phyloP scores from a whole-genome alignment of 495 filamentous ascomycete genomes.

The Annulohypoxylon stygium region DNA sequence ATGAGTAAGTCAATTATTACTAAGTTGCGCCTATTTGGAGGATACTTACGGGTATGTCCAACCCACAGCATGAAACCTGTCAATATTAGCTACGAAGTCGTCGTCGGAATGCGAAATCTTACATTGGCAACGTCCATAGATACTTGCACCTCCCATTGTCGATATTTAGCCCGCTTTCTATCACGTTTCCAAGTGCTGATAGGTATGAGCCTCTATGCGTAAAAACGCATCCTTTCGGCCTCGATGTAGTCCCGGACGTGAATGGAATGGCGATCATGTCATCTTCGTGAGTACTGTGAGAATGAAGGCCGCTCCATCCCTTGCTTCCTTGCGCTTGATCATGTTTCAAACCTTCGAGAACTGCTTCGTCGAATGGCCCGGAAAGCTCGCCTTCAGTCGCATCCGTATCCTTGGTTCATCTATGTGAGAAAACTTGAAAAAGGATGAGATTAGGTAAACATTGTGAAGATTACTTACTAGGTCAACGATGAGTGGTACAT shows the following conservation, averaged over 20 bases:
- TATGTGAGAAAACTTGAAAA: background rate
- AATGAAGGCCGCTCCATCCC: constrained; percentile 83
- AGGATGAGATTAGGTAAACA: background rate
- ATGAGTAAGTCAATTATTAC: constrained; percentile 60
- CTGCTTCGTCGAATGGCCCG: constrained; percentile 86
- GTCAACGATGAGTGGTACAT: constrained; percentile 80
- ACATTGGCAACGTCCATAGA: constrained; percentile 93
- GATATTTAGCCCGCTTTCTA: constrained; percentile 87
- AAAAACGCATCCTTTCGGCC: constrained; percentile 93
- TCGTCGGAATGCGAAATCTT: constrained; percentile 12
- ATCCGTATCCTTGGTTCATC: constrained; percentile 75
- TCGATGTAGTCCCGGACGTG: constrained; percentile 92
- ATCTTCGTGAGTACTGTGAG: constrained; percentile 79
- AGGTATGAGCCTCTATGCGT: constrained; percentile 91
- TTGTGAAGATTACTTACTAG: constrained; percentile 45
- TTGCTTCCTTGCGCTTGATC: constrained; percentile 71
- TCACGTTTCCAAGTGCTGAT: constrained; percentile 83
- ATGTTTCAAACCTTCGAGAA: constrained; percentile 81
- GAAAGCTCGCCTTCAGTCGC: constrained; percentile 76
- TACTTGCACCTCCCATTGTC: constrained; percentile 78
- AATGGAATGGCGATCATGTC: constrained; percentile 82
- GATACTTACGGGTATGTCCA: constrained; percentile 75
- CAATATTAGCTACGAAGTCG: constrained; percentile 29
- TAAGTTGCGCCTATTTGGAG: background rate
- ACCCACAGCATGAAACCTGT: constrained; percentile 88